phyloP scores from a whole-genome alignment of 768 basidiomycete species.

The Fomitopsis serialis region DNA sequence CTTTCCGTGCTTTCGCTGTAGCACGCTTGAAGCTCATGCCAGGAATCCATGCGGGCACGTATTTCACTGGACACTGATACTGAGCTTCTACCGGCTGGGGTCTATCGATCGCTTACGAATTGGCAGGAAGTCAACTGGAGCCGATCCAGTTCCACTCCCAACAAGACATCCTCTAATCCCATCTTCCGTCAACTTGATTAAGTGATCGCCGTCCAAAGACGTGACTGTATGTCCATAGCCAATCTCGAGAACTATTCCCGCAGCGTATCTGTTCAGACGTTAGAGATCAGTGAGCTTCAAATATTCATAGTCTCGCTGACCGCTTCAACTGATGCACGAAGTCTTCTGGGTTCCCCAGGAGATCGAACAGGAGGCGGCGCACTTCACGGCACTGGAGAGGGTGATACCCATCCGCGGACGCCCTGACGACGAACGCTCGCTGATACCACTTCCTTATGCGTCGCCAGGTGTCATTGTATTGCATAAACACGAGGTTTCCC shows the following conservation, averaged over 20 bases:
- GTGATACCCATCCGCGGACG: slow-evolving; percentile 4
- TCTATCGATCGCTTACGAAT: slow-evolving; percentile 7
- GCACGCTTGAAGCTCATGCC: slow-evolving; percentile 25
- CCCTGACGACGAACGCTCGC: slow-evolving; percentile 4
- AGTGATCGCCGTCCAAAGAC: slow-evolving; percentile 20
- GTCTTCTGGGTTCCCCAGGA: slow-evolving; percentile 8
- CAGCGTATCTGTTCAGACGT: slow-evolving; percentile 17
- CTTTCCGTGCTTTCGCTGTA: slow-evolving; percentile 7
- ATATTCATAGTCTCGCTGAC: too few relatives aligned
- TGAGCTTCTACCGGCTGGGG: neutral
- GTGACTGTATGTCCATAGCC: slow-evolving; percentile 24
- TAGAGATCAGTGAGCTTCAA: too few relatives aligned
- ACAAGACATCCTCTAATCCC: slow-evolving; percentile 5
- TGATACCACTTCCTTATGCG: slow-evolving; percentile 16
- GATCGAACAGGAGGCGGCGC: slow-evolving; percentile 6
- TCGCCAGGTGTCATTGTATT: slow-evolving; percentile 11
- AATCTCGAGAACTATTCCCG: slow-evolving; percentile 22
- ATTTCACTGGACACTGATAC: slow-evolving; percentile 10
- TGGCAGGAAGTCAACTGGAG: slow-evolving; percentile 18
- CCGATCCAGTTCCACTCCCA: slow-evolving; percentile 10
- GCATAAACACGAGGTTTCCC: slow-evolving; percentile 4
- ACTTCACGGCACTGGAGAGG: slow-evolving; percentile 12
- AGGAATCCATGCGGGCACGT: slow-evolving; percentile 29
- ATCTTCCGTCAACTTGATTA: slow-evolving; percentile 13
- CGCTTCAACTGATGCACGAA: slow-evolving; percentile 8